A percentile compares a stretch with the other conserved stretches of the same genome.
Evolutionary conservation across 306 rosid species (phyloP).

Genomic region (Prunus mume): DNA sequence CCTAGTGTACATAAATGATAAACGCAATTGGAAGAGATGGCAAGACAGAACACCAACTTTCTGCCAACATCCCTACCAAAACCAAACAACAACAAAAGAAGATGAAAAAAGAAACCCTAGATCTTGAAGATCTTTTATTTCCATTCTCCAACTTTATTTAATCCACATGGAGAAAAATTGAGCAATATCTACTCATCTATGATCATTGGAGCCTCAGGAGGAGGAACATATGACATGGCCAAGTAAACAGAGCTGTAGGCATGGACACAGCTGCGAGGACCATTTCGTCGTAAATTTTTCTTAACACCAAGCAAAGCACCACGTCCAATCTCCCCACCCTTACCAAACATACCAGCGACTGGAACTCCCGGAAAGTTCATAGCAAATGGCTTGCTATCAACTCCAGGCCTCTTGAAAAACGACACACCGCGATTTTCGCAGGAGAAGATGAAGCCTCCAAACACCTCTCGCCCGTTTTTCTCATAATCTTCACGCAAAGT

Average conservation of each 20-base stretch:
- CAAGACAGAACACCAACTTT: background rate
- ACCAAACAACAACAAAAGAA: background rate
- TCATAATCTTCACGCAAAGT: background rate
- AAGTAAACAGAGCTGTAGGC: slow-evolving; percentile 34
- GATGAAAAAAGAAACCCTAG: no score
- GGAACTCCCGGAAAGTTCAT: slow-evolving; percentile 7
- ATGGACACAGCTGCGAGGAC: slow-evolving; percentile 22
- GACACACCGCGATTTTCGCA: slow-evolving; percentile 16
- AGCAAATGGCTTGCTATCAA: slow-evolving; percentile 12
- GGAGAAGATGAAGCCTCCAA: slow-evolving; percentile 37
- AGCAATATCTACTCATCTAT: no score
- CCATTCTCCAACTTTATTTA: background rate
- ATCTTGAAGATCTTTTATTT: background rate
- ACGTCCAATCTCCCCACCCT: slow-evolving; percentile 28
- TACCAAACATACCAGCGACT: slow-evolving; percentile 27
- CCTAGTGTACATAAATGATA: background rate
- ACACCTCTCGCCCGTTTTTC: background rate
- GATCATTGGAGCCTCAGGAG: background rate
- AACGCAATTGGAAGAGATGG: background rate
- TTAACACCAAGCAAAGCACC: background rate
- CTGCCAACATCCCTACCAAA: background rate
- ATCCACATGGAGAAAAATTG: background rate
- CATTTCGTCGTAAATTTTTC: background rate
- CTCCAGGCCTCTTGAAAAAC: slow-evolving; percentile 17
- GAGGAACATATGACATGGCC: slow-evolving; percentile 27